phyloP scores from a whole-genome alignment of 257 asterid genomes.

The Ophiorrhiza pumila region DNA sequence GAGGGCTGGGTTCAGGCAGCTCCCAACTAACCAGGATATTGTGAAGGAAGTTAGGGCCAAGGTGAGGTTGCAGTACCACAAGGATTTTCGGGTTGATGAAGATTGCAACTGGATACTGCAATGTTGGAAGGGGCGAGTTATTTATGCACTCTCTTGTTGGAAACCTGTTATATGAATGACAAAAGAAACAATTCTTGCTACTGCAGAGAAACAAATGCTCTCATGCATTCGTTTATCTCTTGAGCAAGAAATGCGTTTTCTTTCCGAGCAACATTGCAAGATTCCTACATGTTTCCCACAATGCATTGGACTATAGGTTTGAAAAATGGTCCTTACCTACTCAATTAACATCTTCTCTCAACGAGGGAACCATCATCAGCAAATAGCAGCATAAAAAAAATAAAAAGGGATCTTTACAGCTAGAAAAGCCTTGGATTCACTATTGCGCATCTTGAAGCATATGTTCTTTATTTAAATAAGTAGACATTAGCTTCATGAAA shows the following conservation, averaged over 20 bases:
- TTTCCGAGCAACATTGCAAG: too few species aligned
- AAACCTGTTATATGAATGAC: conserved; percentile 15
- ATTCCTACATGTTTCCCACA: too few species aligned
- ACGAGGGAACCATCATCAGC: too few species aligned
- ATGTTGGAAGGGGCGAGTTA: conserved; percentile 40
- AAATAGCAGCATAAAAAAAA: neutral
- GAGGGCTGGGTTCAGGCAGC: conserved; percentile 37
- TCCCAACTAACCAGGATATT: conserved; percentile 23
- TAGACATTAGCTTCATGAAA: neutral
- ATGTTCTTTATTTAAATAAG: neutral
- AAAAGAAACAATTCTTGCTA: neutral
- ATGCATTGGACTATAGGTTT: too few species aligned
- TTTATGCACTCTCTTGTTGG: conserved; percentile 41
- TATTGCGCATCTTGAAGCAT: too few species aligned
- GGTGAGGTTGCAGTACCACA: conserved; percentile 26
- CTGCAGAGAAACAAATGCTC: neutral
- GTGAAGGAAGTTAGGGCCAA: conserved; percentile 29
- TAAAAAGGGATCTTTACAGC: neutral
- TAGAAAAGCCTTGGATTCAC: neutral
- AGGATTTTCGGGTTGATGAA: conserved; percentile 37
- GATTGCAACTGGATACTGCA: conserved; percentile 37
- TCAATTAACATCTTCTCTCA: too few species aligned
- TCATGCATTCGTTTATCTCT: neutral
- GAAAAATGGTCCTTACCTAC: too few species aligned
- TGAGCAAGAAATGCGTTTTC: neutral